Evolutionary conservation across 345 rosid species (phyloP).

Genomic region (Brassica nigra): DNA sequence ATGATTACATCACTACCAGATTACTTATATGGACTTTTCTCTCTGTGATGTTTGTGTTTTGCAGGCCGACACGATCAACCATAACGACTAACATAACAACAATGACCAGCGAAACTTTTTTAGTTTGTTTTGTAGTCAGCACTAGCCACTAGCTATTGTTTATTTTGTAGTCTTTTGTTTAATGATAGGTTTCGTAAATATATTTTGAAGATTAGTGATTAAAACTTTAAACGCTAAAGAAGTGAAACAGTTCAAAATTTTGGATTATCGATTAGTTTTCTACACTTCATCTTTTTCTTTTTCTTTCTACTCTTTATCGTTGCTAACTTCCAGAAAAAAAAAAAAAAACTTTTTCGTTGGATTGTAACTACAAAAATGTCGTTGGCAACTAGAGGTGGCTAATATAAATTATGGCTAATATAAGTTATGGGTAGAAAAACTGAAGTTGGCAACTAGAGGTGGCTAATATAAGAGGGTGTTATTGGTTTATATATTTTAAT

Average conservation of each 20-base stretch:
- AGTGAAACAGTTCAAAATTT: background rate
- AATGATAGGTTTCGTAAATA: background rate
- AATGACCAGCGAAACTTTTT: background rate
- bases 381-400: no score
- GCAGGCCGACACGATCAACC: background rate
- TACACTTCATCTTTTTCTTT: background rate
- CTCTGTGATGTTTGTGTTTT: background rate
- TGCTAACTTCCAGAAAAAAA: no score
- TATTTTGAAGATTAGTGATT: background rate
- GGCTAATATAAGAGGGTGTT: no score
- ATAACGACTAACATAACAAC: background rate
- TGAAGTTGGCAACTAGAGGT: no score
- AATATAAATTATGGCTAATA: no score
- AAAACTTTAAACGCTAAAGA: background rate
- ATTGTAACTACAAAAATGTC: no score
- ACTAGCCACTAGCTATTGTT: background rate
- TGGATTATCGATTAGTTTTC: background rate
- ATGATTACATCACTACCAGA: background rate
- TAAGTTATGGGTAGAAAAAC: no score
- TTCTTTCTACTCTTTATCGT: no score
- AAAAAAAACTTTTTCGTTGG: no score
- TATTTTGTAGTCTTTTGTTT: background rate
- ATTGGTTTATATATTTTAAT: no score
- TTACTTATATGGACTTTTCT: background rate
- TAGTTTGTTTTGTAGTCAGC: background rate